Percentiles rank a stretch among this genome's conserved stretches.
These are phyloP conservation scores for Nicotiana noctiflora DNA, from an alignment of 257 asterid species.

Conservation along the genomic window DNA sequence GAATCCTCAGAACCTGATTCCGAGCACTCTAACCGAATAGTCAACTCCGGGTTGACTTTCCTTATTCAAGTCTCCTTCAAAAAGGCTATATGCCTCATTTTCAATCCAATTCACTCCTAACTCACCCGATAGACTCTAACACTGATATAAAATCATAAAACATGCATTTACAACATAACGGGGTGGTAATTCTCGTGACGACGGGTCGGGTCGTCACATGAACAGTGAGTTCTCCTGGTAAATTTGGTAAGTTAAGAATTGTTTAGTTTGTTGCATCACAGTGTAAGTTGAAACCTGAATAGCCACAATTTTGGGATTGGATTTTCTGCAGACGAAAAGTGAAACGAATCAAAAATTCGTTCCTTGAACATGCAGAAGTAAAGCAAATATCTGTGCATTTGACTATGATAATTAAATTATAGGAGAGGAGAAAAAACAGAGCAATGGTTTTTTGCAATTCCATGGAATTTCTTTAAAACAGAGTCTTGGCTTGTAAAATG, in stretches of 20 bases:
- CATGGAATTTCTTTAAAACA: not conserved
- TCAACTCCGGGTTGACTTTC: too few relatives aligned
- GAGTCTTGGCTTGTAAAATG: not conserved
- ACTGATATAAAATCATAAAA: too few relatives aligned
- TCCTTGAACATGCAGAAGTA: slow-evolving; percentile 19
- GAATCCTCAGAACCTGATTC: too few relatives aligned
- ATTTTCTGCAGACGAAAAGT: slow-evolving; percentile 36
- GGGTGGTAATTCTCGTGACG: too few relatives aligned
- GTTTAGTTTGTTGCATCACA: slow-evolving; percentile 35
- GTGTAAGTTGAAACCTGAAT: slow-evolving; percentile 43
- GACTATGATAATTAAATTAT: not conserved
- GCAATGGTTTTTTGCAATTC: not conserved
- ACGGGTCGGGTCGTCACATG: too few relatives aligned
- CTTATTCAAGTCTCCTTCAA: too few relatives aligned
- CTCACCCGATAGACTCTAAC: too few relatives aligned
- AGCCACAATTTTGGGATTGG: slow-evolving; percentile 44
- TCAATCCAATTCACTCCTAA: too few relatives aligned
- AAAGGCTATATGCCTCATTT: too few relatives aligned
- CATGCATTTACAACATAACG: too few relatives aligned
- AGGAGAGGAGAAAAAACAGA: slow-evolving; percentile 15
- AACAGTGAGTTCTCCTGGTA: slow-evolving; percentile 29
- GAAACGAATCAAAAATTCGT: slow-evolving; percentile 41
- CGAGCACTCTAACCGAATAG: too few relatives aligned
- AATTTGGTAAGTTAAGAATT: slow-evolving; percentile 25
- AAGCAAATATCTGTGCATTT: slow-evolving; percentile 26